Percentiles rank a stretch among this genome's conserved stretches.
These are phyloP conservation scores for Trichoderma semiorbis DNA, from an alignment of 2,329 filamentous ascomycete species.

Conservation along the genomic window DNA sequence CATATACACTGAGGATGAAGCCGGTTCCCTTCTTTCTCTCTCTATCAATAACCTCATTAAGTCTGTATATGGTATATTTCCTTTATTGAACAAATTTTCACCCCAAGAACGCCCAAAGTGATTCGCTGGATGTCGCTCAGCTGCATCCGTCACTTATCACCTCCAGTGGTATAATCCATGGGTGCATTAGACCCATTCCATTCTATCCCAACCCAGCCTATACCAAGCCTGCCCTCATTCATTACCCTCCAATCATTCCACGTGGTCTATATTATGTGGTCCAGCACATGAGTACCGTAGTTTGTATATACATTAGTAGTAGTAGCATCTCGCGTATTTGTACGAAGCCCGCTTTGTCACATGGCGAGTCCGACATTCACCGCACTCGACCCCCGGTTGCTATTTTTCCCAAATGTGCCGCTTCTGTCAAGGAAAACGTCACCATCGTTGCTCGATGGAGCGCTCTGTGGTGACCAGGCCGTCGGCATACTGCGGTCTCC, in stretches of 20 bases:
- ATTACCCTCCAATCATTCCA: slow-evolving; percentile 4
- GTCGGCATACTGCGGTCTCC: slow-evolving; percentile 46
- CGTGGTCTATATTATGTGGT: slow-evolving; percentile 16
- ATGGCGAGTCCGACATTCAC: slow-evolving; percentile 31
- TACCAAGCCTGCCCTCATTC: slow-evolving; percentile 9
- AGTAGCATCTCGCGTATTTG: slow-evolving; percentile 1
- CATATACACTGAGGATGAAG: not conserved
- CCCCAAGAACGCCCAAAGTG: not conserved
- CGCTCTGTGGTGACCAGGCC: slow-evolving; percentile 48
- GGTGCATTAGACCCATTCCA: not conserved
- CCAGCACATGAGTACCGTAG: slow-evolving; percentile 14
- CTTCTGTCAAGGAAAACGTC: slow-evolving; percentile 38
- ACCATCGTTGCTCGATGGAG: slow-evolving; percentile 39
- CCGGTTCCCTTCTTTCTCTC: not conserved
- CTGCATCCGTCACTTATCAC: slow-evolving; percentile 11
- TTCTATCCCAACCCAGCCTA: slow-evolving; percentile 3
- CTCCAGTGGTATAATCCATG: slow-evolving; percentile 5
- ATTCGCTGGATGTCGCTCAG: not conserved
- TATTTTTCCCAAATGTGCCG: slow-evolving; percentile 31
- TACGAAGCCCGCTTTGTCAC: slow-evolving; percentile 22
- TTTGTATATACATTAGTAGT: slow-evolving; percentile 20
- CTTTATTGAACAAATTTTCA: not conserved
- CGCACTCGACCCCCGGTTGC: slow-evolving; percentile 20
- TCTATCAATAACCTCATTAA: not conserved
- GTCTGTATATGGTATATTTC: not conserved